Conservation (phyloP, 2,329 filamentous ascomycete genomes). For the Cladophialophora immunda region DNA sequence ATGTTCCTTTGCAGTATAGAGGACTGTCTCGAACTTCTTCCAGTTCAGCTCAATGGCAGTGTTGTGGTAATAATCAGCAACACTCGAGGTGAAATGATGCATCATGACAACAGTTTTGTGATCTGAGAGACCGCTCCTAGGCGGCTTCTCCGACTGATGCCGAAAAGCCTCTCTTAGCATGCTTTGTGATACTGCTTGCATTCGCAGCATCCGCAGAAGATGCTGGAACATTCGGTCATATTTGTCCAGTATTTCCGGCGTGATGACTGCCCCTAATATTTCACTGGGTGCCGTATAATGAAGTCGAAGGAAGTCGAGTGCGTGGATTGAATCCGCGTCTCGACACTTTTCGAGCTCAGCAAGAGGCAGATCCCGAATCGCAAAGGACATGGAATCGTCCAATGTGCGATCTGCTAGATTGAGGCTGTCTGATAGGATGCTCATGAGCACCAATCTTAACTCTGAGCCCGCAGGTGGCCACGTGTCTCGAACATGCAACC, state of each 20-base stretch:
- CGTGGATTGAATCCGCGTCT: conserved; percentile 82
- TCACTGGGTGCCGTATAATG: conserved; percentile 77
- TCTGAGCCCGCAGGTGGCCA: conserved; percentile 97
- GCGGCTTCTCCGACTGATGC: conserved; percentile 25
- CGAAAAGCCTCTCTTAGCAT: conserved; percentile 39
- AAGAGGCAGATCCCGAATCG: conserved; percentile 79
- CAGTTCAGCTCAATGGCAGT: conserved; percentile 78
- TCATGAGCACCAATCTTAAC: conserved; percentile 86
- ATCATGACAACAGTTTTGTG: conserved; percentile 77
- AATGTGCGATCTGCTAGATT: conserved; percentile 12
- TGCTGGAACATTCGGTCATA: conserved; percentile 88
- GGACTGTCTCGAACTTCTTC: conserved; percentile 71
- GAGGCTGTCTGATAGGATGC: conserved; percentile 80
- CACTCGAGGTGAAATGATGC: conserved; percentile 76
- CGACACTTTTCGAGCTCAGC: conserved; percentile 84
- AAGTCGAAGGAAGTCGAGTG: conserved; percentile 89
- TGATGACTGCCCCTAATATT: conserved; percentile 77
- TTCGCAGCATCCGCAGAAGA: conserved; percentile 77
- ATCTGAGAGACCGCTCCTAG: conserved; percentile 43
- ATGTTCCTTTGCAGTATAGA: conserved; percentile 69
- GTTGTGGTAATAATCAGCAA: conserved; percentile 82
- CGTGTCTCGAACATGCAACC: conserved; percentile 78
- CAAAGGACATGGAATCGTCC: conserved; percentile 63
- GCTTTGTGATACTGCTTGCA: conserved; percentile 73
- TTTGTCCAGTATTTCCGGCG: conserved; percentile 72